Base-by-base conservation (phyloP, 805 yeast species). In the Schizosaccharomyces cryophilus region DNA sequence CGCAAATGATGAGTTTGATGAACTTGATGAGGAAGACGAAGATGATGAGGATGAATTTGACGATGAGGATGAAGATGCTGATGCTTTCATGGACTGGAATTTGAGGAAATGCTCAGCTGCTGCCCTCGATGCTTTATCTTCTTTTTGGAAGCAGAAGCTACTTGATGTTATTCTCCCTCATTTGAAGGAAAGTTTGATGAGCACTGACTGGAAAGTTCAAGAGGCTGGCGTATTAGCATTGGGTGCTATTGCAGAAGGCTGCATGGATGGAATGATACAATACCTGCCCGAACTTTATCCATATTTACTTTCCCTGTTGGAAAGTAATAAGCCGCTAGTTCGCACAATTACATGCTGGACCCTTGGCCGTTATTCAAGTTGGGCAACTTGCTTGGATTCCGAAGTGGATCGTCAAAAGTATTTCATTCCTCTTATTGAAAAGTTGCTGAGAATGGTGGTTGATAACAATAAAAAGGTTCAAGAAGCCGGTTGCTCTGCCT, bases 301-400 rank as follows among this genome's bases (percentile, higher is more conserved):
- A 45, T 88, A 83, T 68, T 75, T 93, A 63, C 88, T 88, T 31
- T 87, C 87, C 62, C 76, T 94, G 67, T 73, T 89, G 63, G 75
- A 75, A 61, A 96, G 89, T 69, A 67, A 67, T 42, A 84, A 88
- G 71, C 83, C 95, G 7, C 79, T 95, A 24, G 95, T 93, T 4
- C 78, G 97, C 65, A 95, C 87, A 70, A 93, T 93, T 61, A 75
- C 95, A 0, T 90, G 97, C 73, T 93, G 98, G 98, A 86, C 97
- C 0, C 73, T 93, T 58, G 84, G 95, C 55, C 77, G 97, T 62
- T 93, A 84, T 69, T 78, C 93, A 0, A 67, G 78, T 2, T 88
- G 96, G 95, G 83, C 90, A 26, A 79, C 86, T 60, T 24, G 35
- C 31, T 21, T 56, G 24, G 42, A 56, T 17, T 85, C 85, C 0